phyloP scores from a whole-genome alignment of 805 yeast species.

The Candida glaebosa region DNA sequence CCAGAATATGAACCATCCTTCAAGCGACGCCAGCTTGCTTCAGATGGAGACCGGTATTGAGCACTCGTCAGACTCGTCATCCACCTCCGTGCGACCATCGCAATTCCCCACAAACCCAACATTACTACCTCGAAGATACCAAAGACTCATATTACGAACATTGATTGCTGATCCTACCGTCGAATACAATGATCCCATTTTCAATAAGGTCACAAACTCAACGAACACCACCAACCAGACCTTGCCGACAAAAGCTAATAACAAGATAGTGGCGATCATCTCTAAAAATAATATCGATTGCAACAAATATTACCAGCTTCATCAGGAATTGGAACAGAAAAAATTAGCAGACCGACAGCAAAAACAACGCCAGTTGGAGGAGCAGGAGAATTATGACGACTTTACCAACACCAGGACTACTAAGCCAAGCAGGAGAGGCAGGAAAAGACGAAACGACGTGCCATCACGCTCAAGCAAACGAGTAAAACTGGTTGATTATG shows the following conservation, averaged over 20 bases:
- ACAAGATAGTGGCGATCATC: neutral
- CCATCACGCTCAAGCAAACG: neutral
- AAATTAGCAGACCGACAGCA: neutral
- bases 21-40: neutral
- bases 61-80: neutral
- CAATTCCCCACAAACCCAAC: neutral
- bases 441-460: neutral
- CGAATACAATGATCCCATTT: constrained; percentile 4
- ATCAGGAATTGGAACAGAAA: neutral
- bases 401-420: neutral
- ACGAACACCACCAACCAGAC: neutral
- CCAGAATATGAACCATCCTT: too few species aligned
- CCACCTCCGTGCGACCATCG: neutral
- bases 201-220: neutral
- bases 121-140: constrained; percentile 1
- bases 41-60: neutral
- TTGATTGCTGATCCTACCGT: constrained; percentile 3
- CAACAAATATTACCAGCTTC: neutral
- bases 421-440: neutral
- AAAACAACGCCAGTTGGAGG: neutral
- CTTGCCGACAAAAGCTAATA: neutral
- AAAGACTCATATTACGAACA: constrained; percentile 1
- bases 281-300: constrained; percentile 3
- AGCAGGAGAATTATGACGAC: neutral
- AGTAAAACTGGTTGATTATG: neutral